Evolutionary conservation across 2,329 filamentous ascomycete species (phyloP), one percentile per base, ranked within the genome.

Genomic region (Aureobasidium vineae): DNA sequence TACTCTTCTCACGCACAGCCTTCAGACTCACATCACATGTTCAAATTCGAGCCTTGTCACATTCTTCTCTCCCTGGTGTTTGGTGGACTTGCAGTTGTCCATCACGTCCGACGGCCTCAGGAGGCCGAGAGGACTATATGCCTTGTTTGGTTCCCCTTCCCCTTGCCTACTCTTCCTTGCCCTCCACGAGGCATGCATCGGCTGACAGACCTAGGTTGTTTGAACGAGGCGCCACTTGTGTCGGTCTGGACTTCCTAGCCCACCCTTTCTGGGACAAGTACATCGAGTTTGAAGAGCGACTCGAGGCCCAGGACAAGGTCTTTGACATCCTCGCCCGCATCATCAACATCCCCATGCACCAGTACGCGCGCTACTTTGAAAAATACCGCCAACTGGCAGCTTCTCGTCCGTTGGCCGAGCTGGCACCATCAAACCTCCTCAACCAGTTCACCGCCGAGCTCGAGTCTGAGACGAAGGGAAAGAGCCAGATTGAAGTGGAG

Each of bases 261-360:
- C 92, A 97, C 75, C 92, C 92, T 1, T 97, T 99, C 80, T 99
- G 95, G 95, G 95, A 99, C 78, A 98, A 97, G 79, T 99, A 97
- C 75, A 87, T 99, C 70, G 95, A 98, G 76, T 98, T 96, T 73
- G 95, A 98, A 76, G 93, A 97, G 76, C 90, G 93, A 1, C 83
- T 94, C 69, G 92, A 97, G 73, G 87, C 90, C 0, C 86, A 89
- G 16, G 91, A 96, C 70, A 91, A 88, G 73, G 91, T 97, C 65
- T 96, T 96, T 72, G 87, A 86, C 47, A 91, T 99, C 66, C 84
- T 97, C 63, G 84, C 85, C 68, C 90, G 93, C 64, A 85, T 97
- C 66, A 90, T 97, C 64, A 86, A 90, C 73, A 92, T 98, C 63
- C 94, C 95, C 0, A 91, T 97, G 86, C 93, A 98, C 75, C 92